phyloP scores from a whole-genome alignment of 306 rosid species.

The Dalbergia cochinchinensis region DNA sequence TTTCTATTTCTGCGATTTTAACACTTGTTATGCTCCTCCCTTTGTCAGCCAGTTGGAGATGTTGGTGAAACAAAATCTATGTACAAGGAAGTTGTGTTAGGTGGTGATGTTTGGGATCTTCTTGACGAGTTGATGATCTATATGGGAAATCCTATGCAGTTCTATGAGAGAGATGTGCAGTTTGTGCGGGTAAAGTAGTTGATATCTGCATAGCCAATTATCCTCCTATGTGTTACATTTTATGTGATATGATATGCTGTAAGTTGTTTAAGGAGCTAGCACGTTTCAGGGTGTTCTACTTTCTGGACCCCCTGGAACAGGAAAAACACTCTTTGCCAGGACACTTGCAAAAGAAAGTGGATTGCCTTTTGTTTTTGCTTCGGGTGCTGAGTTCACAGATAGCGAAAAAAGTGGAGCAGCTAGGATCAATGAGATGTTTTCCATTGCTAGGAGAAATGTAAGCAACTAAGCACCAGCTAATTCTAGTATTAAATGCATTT shows the following conservation, averaged over 20 bases:
- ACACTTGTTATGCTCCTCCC: constrained; percentile 34
- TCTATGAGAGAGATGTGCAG: constrained; percentile 85
- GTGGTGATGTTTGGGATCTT: constrained; percentile 99
- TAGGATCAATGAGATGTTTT: constrained; percentile 89
- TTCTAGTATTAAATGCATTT: constrained; percentile 38
- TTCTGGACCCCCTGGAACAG: constrained; percentile 99
- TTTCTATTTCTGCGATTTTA: constrained; percentile 29
- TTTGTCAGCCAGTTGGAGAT: constrained; percentile 84
- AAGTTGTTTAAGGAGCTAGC: constrained; percentile 46
- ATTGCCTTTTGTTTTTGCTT: constrained; percentile 94
- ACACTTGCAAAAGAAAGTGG: constrained; percentile 93
- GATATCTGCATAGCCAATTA: constrained; percentile 28
- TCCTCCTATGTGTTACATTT: constrained; percentile 37
- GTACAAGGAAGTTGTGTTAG: constrained; percentile 92
- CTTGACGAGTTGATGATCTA: constrained; percentile 97
- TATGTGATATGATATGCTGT: constrained; percentile 25
- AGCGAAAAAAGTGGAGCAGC: constrained; percentile 97
- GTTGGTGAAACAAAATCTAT: constrained; percentile 85
- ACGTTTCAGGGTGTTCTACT: constrained; percentile 90
- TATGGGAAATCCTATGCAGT: constrained; percentile 98
- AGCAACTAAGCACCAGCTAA: constrained; percentile 45
- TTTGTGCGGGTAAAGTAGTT: constrained; percentile 87
- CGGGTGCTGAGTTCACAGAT: constrained; percentile 99
- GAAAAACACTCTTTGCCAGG: constrained; percentile 97
- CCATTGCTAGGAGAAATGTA: constrained; percentile 93